Evolutionary conservation across 352 stramenopile genomes (phyloP), one percentile per base, ranked within the genome.

Genomic region (Phytopythium montanum): DNA sequence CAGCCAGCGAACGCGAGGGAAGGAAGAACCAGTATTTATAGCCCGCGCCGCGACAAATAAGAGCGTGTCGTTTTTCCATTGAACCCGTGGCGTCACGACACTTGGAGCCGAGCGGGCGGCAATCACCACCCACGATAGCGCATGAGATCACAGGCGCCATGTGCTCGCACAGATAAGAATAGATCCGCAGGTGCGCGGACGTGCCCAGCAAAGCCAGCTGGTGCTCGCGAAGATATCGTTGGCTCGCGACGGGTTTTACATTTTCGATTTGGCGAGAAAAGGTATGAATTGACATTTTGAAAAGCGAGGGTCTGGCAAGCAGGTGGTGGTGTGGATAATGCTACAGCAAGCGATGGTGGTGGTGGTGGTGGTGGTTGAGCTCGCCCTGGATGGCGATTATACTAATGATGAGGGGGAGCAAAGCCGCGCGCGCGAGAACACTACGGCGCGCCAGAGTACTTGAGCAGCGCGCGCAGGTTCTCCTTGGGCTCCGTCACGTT

Each of bases 401-500:
- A 59, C 23, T 59, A 46, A 36, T 14, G 33, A 25, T 13, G 38
- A 21, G 33, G 33, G 13, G 18, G 50, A 31, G 31, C 8, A 12
- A 29, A 25, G n/a, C 33, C 21, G 12, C 18, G 36, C 34, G n/a
- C 59, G 41, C 33, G 16, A 5, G 5, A 5, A 38, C 26, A 21
- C 54, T 51, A 46, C 38, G 65, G 65, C 12, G 74, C 51, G 23
- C n/a, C 31, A 19, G 51, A 10, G 10, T 56, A 44, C 19, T 62
- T 54, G 0, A 91, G 74, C 61, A 91, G 61, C 25, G 81, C 73
- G 34, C 79, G 75, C 36, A 91, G 69, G 33, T 68, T 85, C 51
- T 94, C 84, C 64, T 94, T 92, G 3, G 84, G 79, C 13, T 79
- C 67, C 26, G 79, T 55, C 12, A 86, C 57, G 56, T 88, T 76